phyloP scores from a whole-genome alignment of 345 rosid species.

The Dipteronia sinensis region DNA sequence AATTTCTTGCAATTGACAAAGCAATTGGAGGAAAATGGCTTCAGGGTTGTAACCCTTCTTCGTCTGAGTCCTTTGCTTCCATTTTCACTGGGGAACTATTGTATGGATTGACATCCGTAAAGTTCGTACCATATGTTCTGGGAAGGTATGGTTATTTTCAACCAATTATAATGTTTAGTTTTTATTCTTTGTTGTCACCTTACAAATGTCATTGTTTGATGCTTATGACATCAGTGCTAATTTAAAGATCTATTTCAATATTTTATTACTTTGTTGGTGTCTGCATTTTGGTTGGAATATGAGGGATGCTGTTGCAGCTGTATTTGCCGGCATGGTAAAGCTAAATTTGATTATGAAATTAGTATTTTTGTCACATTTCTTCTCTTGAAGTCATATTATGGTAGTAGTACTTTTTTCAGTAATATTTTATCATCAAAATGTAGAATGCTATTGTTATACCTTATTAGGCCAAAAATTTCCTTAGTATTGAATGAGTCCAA shows the following conservation, averaged over 20 bases:
- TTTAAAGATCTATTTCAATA: neutral
- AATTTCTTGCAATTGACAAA: no score
- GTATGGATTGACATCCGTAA: conserved; percentile 91
- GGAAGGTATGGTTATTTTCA: conserved; percentile 67
- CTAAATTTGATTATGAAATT: neutral
- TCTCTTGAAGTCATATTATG: neutral
- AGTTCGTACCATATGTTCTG: conserved; percentile 84
- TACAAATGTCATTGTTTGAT: neutral
- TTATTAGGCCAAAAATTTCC: no score
- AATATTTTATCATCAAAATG: no score
- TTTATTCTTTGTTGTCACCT: neutral
- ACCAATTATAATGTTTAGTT: neutral
- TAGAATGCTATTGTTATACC: no score
- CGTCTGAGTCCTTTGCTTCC: conserved; percentile 97
- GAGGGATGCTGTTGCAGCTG: neutral
- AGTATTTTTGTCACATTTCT: neutral
- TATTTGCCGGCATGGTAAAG: neutral
- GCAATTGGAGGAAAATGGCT: conserved; percentile 98
- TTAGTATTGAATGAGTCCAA: no score
- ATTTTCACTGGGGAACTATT: conserved; percentile 93
- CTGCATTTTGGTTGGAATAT: conserved; percentile 1
- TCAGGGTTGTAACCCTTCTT: conserved; percentile 88
- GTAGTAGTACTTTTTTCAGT: no score
- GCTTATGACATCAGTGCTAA: no score
- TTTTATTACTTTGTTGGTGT: neutral